Conservation (phyloP, 768 basidiomycete species). For the Amanita rimosa region DNA sequence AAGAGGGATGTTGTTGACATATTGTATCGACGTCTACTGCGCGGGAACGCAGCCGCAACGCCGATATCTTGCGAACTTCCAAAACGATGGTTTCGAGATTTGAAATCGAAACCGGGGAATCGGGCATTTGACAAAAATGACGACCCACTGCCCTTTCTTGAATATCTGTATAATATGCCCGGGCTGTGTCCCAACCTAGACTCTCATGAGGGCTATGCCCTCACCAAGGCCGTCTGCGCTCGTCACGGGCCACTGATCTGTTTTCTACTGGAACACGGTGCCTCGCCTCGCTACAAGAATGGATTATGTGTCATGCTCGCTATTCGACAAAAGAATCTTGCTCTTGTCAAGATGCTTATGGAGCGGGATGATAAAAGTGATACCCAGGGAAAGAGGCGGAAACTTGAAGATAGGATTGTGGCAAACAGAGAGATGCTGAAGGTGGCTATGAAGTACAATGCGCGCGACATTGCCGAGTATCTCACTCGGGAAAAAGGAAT, state of each 20-base stretch:
- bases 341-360: conserved; percentile 65
- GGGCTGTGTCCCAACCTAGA: conserved; percentile 38
- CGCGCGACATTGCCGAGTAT: conserved; percentile 63
- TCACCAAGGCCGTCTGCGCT: conserved; percentile 67
- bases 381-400: conserved; percentile 33
- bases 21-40: conserved; percentile 20
- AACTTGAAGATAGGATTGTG: conserved; percentile 46
- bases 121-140: conserved; percentile 35
- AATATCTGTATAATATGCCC: conserved; percentile 36
- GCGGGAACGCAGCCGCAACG: neutral
- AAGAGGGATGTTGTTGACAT: conserved; percentile 38
- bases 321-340: conserved; percentile 56
- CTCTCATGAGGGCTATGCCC: conserved; percentile 71
- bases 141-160: conserved; percentile 54
- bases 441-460: conserved; percentile 50
- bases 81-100: conserved; percentile 48
- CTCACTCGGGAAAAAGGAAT: conserved; percentile 60
- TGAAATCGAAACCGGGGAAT: conserved; percentile 20
- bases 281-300: conserved; percentile 52
- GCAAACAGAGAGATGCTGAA: conserved; percentile 50
- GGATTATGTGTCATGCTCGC: conserved; percentile 67
- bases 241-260: conserved; percentile 51
- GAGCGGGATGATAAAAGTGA: conserved; percentile 13
- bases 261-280: conserved; percentile 63
- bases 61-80: conserved; percentile 42